Percentiles rank a stretch among this genome's conserved stretches.
Conservation (phyloP, 2,329 filamentous ascomycete species). For the Monosporascus ibericus region DNA sequence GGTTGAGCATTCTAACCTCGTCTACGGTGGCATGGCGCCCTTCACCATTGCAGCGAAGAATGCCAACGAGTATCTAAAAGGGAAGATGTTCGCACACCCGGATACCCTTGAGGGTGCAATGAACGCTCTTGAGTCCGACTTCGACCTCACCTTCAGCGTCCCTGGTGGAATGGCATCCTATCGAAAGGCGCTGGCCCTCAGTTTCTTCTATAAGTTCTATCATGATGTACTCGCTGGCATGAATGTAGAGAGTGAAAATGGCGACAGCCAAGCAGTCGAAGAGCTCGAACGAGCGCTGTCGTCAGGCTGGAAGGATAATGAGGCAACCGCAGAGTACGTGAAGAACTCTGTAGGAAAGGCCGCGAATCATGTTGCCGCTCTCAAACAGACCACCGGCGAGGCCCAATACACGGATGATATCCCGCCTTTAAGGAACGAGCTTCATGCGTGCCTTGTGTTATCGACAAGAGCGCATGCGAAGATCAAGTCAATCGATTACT, state of each 20-base stretch:
- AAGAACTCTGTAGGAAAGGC: conserved; percentile 79
- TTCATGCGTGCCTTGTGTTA: conserved; percentile 81
- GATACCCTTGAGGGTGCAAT: conserved; percentile 84
- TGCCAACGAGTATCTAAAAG: conserved; percentile 66
- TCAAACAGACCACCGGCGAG: conserved; percentile 91
- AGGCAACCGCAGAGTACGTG: conserved; percentile 69
- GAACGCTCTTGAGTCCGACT: conserved; percentile 83
- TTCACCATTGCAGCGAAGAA: conserved; percentile 83
- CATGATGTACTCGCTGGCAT: conserved; percentile 73
- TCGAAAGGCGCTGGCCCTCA: conserved; percentile 79
- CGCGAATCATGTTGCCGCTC: conserved; percentile 79
- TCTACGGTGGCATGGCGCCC: conserved; percentile 94
- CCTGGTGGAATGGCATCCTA: conserved; percentile 98
- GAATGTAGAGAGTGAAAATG: conserved; percentile 35
- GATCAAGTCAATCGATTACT: conserved; percentile 69
- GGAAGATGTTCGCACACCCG: conserved; percentile 73
- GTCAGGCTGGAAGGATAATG: conserved; percentile 69
- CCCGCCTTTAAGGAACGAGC: conserved; percentile 76
- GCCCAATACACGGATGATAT: conserved; percentile 97
- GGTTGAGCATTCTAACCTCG: conserved; percentile 70
- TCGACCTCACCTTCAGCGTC: conserved; percentile 82
- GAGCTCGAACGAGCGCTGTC: conserved; percentile 87
- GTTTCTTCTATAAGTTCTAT: conserved; percentile 97
- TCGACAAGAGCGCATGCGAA: conserved; percentile 87
- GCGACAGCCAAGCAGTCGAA: conserved; percentile 68